Evolutionary conservation across 805 yeast genomes (phyloP), one percentile per base, ranked within the genome.

Genomic region (Monosporozyma yasuniensis): DNA sequence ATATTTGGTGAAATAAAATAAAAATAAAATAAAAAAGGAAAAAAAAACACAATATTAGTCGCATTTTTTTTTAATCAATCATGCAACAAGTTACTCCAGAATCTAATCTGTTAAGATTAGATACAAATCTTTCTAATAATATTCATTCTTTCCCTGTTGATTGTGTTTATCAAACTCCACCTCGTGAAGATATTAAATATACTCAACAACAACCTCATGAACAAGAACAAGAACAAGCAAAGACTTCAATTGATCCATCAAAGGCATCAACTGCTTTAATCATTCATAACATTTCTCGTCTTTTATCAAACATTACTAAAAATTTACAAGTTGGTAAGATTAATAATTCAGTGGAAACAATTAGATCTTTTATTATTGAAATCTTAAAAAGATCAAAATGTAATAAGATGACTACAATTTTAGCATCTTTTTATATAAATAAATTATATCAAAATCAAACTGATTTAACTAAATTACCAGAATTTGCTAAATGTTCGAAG

Each of bases 331-430:
- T 55, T 9, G 52, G 52, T 19, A 54, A 48, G 28, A 59, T 56
- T 28, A 55, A 53, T 44, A 61, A 60, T 35, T 52, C 56, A 11
- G n/a, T 47, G 7, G 28, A 37, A 5, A 47, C 42, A n/a, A 50
- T 54, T 16, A 46, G 30, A 37, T 28, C 49, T 18, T 61, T 60
- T 43, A 28, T 60, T 7, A 53, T 50, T 44, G 61, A 58, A 48
- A 51, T 61, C n/a, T 42, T 58, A 37, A 57, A 54, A 44, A 55
- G 66, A 50, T 57, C 64, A 16, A 59, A 57, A 48, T 55, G 58
- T 28, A 55, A 56, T 32, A 57, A 53, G 44, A 44, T 52, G 27
- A 50, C 52, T 12, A 43, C 56, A 6, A 18, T 59, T 4, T 43
- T 56, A 37, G 58, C 66, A 3, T 47, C 57, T 2, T 56, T 47